phyloP scores from a whole-genome alignment of 768 basidiomycete genomes.

The Leucosporidium yakuticum region DNA sequence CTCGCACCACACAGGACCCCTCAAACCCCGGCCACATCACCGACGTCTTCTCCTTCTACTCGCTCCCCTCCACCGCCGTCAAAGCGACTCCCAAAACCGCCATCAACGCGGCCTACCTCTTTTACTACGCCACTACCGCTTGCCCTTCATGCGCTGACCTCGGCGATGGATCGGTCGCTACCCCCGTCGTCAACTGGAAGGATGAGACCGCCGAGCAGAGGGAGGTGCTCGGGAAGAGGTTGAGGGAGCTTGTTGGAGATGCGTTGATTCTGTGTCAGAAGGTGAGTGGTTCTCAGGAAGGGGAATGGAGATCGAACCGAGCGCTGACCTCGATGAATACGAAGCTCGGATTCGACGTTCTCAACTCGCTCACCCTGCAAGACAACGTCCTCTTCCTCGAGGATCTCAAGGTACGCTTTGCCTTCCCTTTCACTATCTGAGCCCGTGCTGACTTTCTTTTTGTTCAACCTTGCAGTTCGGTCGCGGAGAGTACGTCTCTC shows the following conservation, averaged over 20 bases:
- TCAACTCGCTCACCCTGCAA: slow-evolving; percentile 92
- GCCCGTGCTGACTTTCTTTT: neutral
- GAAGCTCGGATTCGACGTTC: slow-evolving; percentile 82
- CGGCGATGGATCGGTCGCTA: slow-evolving; percentile 18
- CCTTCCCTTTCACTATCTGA: neutral
- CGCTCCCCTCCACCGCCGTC: slow-evolving; percentile 89
- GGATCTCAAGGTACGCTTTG: slow-evolving; percentile 50
- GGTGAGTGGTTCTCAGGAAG: slow-evolving; percentile 38
- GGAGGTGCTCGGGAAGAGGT: slow-evolving; percentile 59
- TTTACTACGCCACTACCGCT: slow-evolving; percentile 81
- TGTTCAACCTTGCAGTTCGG: neutral
- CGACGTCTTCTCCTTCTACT: slow-evolving; percentile 95
- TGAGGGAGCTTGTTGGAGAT: slow-evolving; percentile 68
- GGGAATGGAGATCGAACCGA: neutral
- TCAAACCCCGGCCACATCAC: slow-evolving; percentile 68
- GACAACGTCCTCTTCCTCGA: slow-evolving; percentile 78
- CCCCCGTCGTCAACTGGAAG: slow-evolving; percentile 34
- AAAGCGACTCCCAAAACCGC: slow-evolving; percentile 46
- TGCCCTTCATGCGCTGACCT: slow-evolving; percentile 46
- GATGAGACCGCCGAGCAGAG: slow-evolving; percentile 58
- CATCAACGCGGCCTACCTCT: slow-evolving; percentile 90
- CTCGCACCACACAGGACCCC: slow-evolving; percentile 58
- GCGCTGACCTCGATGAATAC: neutral
- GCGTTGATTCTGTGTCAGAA: slow-evolving; percentile 72
- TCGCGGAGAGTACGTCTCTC: slow-evolving; percentile 5